Evolutionary conservation across 495 filamentous ascomycete genomes (phyloP).

Genomic region (Oidiodendron maius): DNA sequence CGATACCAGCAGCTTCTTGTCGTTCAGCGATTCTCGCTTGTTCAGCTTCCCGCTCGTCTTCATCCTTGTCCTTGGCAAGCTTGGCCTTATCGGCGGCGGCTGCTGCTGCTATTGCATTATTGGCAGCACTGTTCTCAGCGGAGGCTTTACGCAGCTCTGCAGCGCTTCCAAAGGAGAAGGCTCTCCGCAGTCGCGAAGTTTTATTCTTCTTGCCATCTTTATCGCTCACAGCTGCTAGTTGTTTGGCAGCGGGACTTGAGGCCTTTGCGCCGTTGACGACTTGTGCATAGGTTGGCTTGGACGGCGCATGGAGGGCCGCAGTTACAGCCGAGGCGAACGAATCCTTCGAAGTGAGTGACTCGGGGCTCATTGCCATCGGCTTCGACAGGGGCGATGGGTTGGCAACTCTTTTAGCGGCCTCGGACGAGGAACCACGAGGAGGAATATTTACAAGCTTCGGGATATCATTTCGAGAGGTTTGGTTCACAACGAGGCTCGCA

Average conservation of each 20-base stretch:
- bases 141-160: slow-evolving; percentile 81
- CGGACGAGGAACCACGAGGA: slow-evolving; percentile 62
- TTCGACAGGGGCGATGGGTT: slow-evolving; percentile 87
- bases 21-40: slow-evolving; percentile 85
- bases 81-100: slow-evolving; percentile 49
- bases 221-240: slow-evolving; percentile 74
- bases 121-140: slow-evolving; percentile 47
- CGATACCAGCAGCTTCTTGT: slow-evolving; percentile 87
- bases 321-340: slow-evolving; percentile 26
- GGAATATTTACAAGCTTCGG: slow-evolving; percentile 57
- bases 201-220: slow-evolving; percentile 63
- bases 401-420: slow-evolving; percentile 61
- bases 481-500: slow-evolving; percentile 25
- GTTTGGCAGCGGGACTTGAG: slow-evolving; percentile 67
- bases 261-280: slow-evolving; percentile 21
- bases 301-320: slow-evolving; percentile 25
- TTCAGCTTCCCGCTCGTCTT: slow-evolving; percentile 72
- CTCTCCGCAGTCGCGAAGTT: slow-evolving; percentile 83
- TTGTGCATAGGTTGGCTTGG: slow-evolving; percentile 29
- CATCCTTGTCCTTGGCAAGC: slow-evolving; percentile 62
- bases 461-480: slow-evolving; percentile 39
- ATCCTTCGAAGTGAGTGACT: slow-evolving; percentile 30
- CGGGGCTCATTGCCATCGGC: slow-evolving; percentile 58
- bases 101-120: slow-evolving; percentile 40
- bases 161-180: slow-evolving; percentile 96